These are phyloP conservation scores for Apiotrichum brassicae DNA, from an alignment of 1,284 basidiomycete species.

Conservation along the genomic window DNA sequence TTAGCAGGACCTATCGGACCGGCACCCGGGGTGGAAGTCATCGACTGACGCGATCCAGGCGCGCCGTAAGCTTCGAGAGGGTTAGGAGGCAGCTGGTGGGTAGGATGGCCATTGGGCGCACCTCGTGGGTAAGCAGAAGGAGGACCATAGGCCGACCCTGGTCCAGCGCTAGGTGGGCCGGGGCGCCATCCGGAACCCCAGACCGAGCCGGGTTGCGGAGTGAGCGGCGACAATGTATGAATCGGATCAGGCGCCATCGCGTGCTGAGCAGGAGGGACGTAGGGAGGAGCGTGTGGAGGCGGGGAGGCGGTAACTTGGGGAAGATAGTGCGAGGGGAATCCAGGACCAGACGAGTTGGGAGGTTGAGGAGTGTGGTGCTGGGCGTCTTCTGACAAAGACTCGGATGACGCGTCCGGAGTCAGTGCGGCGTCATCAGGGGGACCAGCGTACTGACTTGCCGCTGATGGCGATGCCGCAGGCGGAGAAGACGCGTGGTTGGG, in stretches of 20 bases:
- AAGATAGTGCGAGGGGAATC: constrained; percentile 16
- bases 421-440: constrained; percentile 6
- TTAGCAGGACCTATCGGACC: constrained; percentile 6
- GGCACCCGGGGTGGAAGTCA: constrained; percentile 16
- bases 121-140: constrained; percentile 4
- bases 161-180: constrained; percentile 11
- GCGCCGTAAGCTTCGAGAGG: constrained; percentile 19
- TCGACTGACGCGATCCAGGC: constrained; percentile 18
- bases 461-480: constrained; percentile 16
- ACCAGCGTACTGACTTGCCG: constrained; percentile 7
- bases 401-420: constrained; percentile 12
- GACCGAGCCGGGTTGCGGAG: constrained; percentile 11
- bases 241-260: constrained; percentile 44
- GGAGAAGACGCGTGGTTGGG: constrained; percentile 13
- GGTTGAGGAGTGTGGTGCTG: constrained; percentile 13
- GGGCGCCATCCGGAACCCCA: constrained; percentile 18
- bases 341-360: background rate
- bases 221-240: constrained; percentile 22
- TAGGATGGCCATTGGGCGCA: constrained; percentile 18
- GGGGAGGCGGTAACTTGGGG: constrained; percentile 40
- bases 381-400: constrained; percentile 6
- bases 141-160: constrained; percentile 4
- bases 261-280: constrained; percentile 42
- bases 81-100: constrained; percentile 19
- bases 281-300: constrained; percentile 36